A percentile compares a stretch with the other conserved stretches of the same genome.
These are phyloP conservation scores for Ministeria vibrans DNA, from an alignment of 78 protist genomes.

Conservation along the genomic window DNA sequence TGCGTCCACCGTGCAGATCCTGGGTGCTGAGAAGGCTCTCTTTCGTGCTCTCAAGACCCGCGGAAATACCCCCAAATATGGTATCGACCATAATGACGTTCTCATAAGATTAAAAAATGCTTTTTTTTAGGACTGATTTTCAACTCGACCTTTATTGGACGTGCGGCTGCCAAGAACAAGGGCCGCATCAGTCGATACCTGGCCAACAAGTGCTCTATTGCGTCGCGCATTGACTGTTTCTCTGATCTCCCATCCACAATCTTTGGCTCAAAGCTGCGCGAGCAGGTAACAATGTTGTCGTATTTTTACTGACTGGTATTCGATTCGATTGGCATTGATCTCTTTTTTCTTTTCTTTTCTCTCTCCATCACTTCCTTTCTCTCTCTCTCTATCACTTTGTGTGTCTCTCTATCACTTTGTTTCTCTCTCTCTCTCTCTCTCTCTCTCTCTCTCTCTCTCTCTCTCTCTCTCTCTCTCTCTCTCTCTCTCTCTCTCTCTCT, in stretches of 20 bases:
- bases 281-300: too few relatives aligned
- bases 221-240: conserved; percentile 94
- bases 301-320: too few relatives aligned
- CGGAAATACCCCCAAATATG: conserved; percentile 97
- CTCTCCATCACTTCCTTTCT: too few relatives aligned
- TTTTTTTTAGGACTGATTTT: conserved; percentile 65
- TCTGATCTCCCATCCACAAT: conserved; percentile 5
- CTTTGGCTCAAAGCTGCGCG: background rate
- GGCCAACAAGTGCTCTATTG: conserved; percentile 94
- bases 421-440: too few relatives aligned
- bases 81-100: conserved; percentile 23
- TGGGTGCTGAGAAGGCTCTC: conserved; percentile 99
- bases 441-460: too few relatives aligned
- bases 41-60: conserved; percentile 78
- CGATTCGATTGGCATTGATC: too few relatives aligned
- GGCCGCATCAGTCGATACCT: conserved; percentile 96
- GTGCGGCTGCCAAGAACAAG: conserved; percentile 83
- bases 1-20: conserved; percentile 99
- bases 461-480: too few relatives aligned
- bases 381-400: too few relatives aligned
- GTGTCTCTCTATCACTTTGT: too few relatives aligned
- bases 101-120: too few relatives aligned
- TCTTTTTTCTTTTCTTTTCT: too few relatives aligned
- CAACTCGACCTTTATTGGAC: conserved; percentile 85
- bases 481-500: too few relatives aligned